Evolutionary conservation across 2,329 filamentous ascomycete species (phyloP), one percentile per base, ranked within the genome.

Genomic region (Aulographum hederae): DNA sequence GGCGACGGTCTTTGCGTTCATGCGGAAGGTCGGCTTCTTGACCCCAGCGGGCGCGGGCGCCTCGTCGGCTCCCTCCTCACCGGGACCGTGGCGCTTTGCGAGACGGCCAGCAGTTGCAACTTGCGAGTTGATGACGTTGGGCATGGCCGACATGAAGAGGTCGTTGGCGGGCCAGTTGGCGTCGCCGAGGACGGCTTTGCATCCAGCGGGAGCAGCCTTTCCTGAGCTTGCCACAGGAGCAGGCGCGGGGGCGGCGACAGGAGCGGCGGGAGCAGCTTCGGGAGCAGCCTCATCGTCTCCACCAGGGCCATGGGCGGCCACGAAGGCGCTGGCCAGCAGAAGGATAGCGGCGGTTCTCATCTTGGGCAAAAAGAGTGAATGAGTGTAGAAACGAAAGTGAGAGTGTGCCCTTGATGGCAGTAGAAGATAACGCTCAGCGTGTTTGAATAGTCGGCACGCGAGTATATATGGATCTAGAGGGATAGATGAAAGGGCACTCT

Each of bases 1-100:
- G 3, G 50, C 51, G 0, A 60, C 57, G 15, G 46, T 58, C 15
- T 45, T 51, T 2, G 46, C 54, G 6, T 56, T 51, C n/a, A 65
- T 46, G 0, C 53, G 49, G 32, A 61, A 63, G 3, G 45, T 40
- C 0, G 59, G 58, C 26, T n/a, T 23, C n/a, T n/a, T n/a, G n/a
- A n/a, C n/a, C n/a, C n/a, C n/a, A n/a, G n/a, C n/a, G n/a, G n/a
- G n/a, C 6, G 20, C n/a, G n/a, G 20, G 20, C 6, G 6, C n/a
- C 20, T 23, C n/a, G 6, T 23, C 6, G n/a, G 20, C 20, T 23
- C 20, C 29, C 5, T 14, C 8, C 27, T 8, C 10, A 11, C 8
- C 15, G 14, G 10, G 8, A 29, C 10, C 14, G 8, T 29, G 10
- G 10, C 27, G 15, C 27, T 14, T 10, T 11, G 11, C 27, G 14